Conservation (phyloP, 2,329 filamentous ascomycete species). For the Penicillium sp. region DNA sequence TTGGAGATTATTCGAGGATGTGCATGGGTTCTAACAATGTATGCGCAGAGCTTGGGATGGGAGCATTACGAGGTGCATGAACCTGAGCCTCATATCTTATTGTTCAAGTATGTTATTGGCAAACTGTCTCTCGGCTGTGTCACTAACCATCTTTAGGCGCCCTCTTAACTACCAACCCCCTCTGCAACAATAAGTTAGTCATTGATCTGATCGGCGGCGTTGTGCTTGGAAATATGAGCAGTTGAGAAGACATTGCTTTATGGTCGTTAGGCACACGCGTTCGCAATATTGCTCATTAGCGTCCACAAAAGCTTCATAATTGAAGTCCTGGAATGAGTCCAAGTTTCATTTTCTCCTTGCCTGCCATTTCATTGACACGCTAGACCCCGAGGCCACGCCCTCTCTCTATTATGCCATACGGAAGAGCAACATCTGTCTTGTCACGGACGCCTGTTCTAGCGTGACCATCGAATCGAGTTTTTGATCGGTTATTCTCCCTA, state of each 20-base stretch:
- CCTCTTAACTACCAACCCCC: slow-evolving; percentile 82
- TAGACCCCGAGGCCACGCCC: slow-evolving; percentile 5
- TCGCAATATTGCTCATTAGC: slow-evolving; percentile 20
- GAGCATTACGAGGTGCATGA: slow-evolving; percentile 99
- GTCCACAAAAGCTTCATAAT: slow-evolving; percentile 25
- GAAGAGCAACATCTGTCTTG: not conserved
- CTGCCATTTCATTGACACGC: slow-evolving; percentile 7
- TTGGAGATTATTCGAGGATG: not conserved
- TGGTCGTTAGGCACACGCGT: slow-evolving; percentile 17
- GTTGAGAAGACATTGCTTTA: slow-evolving; percentile 4
- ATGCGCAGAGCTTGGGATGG: slow-evolving; percentile 84
- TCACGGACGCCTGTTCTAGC: not conserved
- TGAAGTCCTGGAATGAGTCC: slow-evolving; percentile 31
- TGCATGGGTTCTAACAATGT: slow-evolving; percentile 1
- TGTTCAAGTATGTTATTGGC: slow-evolving; percentile 81
- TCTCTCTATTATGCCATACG: slow-evolving; percentile 7
- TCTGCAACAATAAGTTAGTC: slow-evolving; percentile 33
- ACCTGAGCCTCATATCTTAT: slow-evolving; percentile 93
- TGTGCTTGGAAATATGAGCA: slow-evolving; percentile 10
- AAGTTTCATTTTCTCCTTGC: slow-evolving; percentile 16
- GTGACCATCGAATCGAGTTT: slow-evolving; percentile 52
- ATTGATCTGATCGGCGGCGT: slow-evolving; percentile 14
- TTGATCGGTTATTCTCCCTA: slow-evolving; percentile 81
- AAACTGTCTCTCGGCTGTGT: slow-evolving; percentile 20
- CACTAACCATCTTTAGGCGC: slow-evolving; percentile 54